Base-by-base conservation (phyloP, 495 filamentous ascomycete species). In the Pyrenopolyporus hunteri region DNA sequence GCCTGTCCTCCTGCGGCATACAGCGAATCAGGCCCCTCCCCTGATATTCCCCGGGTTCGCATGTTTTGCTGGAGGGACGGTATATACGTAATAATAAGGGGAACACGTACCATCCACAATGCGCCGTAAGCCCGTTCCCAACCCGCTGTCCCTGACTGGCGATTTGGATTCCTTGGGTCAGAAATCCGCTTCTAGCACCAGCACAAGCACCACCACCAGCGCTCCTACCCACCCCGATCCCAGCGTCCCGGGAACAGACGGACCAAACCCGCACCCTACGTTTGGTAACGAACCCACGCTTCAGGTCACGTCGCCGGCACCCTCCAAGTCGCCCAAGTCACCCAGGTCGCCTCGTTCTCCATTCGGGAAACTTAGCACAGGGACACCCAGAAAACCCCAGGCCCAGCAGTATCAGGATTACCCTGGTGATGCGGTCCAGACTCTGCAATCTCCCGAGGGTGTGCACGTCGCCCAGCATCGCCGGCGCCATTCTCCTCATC, bases 291-390 rank as follows among this genome's bases (percentile, higher is more conserved):
- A 71, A n/a, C 36, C 57, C 37, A 72, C 68, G 39, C 70, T 73
- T 54, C 73, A 70, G 45, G 68, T 70, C 48, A 66, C 63, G 51
- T 74, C 69, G 51, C 66, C 72, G 31, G 53, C 71, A 64, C 68
- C 76, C 55, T 60, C 76, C 35, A 76, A 64, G 51, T 82, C 80
- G 46, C 80, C 80, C 35, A 77, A 74, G 62, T 82, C 80, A 46
- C 80, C 80, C 35, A 77, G 73, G 62, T 81, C 80, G 16, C 81
- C 81, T 48, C 80, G 74, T 61, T 83, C 81, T 14, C 81, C 81
- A 6, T 78, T 82, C 63, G 70, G 74, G 44, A 71, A 69, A 28
- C 76, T 76, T 69, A 74, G 63, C 64, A 70, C 60, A 23, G 48
- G 32, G 31, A 56, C 52, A 14, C 9, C 40, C 9, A 67, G 57